These are phyloP conservation scores for Endocladia muricata DNA, from an alignment of 31 red algal species.

Conservation along the genomic window DNA sequence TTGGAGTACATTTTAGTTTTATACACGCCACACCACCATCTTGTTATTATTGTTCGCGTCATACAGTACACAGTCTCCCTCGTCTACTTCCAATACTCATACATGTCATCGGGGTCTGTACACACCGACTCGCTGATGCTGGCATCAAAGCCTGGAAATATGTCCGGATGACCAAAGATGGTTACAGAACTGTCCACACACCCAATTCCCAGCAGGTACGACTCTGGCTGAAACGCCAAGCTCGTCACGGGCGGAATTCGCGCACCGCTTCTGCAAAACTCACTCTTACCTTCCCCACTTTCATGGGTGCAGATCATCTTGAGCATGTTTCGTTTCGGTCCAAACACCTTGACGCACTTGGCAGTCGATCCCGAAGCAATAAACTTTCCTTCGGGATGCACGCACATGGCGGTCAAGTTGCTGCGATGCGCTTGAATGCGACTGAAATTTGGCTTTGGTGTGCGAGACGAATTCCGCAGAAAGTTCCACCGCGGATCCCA, in stretches of 20 bases:
- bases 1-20: too few species aligned
- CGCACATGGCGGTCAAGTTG: constrained; percentile 47
- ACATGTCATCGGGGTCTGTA: background rate
- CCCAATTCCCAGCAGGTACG: constrained; percentile 37
- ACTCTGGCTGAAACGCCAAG: constrained; percentile 37
- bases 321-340: constrained; percentile 19
- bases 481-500: constrained; percentile 49
- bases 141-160: background rate
- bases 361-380: constrained; percentile 55
- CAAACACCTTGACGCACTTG: constrained; percentile 61
- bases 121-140: background rate
- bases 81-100: background rate
- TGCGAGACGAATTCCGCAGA: background rate
- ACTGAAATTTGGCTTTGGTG: constrained; percentile 4
- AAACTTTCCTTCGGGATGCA: constrained; percentile 34
- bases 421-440: constrained; percentile 47
- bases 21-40: too few species aligned
- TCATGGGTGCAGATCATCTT: constrained; percentile 35
- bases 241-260: constrained; percentile 34
- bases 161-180: constrained; percentile 35
- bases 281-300: background rate
- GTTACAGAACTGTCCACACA: constrained; percentile 51
- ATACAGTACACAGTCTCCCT: too few species aligned
- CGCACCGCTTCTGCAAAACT: background rate
- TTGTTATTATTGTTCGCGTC: too few species aligned